Base-by-base conservation (phyloP, 2,329 filamentous ascomycete species). In the Colletotrichum lentis region DNA sequence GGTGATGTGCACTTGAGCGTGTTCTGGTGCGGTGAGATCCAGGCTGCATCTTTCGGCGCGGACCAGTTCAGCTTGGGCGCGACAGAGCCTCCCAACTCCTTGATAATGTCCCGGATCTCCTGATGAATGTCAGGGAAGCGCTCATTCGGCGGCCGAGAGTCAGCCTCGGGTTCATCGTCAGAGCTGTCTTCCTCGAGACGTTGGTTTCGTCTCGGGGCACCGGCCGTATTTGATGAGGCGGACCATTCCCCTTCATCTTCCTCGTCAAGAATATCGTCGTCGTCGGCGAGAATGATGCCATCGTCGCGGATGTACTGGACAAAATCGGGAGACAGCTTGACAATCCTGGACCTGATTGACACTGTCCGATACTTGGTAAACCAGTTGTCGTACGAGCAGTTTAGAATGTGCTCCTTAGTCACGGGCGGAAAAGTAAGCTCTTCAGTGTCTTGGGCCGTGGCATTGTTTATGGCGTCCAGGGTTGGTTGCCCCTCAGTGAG, bases 51-150 rank as follows among this genome's bases (percentile, higher is more conserved):
- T 78, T 97, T 97, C 4, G 96, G 96, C 4, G 94, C 90, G 6
- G 94, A 97, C 96, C 96, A 99, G 81, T 98, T 98, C 54, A 99
- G 83, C 79, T 99, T 99, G 0, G 96, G 96, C 1, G 91, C 90
- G 10, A 97, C 94, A 69, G 90, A 88, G 67, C 95, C 95, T 18
- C 93, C 94, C 1, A 98, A 86, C 73, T 94, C 91, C 14, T 84
- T 80, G 70, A 99, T 97, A 49, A 87, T 91, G 27, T 87, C 83
- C 76, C 90, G 91, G 77, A 99, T 93, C 64, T 86, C 80, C 52
- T 88, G 83, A 78, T 99, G 96, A 2, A 94, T 86, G 43, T 92
- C 90, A 10, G 89, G 80, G 80, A 93, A 89, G 44, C 86, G 82
- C 73, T 82, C 74, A 76, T 89, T 85, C 24, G 87, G 86, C 3